Percentiles rank a stretch among this genome's conserved stretches.
Evolutionary conservation across 306 rosid species (phyloP).

Genomic region (Corylus avellana): DNA sequence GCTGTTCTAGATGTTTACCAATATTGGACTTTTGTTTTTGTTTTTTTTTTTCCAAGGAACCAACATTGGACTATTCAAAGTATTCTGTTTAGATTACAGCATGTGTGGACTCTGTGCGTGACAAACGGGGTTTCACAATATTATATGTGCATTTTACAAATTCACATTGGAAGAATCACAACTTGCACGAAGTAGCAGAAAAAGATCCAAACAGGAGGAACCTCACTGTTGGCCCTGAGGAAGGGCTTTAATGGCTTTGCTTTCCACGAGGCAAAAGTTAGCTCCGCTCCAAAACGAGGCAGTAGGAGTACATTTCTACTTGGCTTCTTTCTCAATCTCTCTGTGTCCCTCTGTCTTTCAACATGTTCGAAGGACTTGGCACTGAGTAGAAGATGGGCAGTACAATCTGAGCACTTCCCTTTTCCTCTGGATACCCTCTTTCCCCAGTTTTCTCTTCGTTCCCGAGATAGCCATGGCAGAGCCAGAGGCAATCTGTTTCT

Average conservation of each 20-base stretch:
- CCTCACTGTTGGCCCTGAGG: constrained; percentile 19
- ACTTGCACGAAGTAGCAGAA: neutral
- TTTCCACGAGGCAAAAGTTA: constrained; percentile 17
- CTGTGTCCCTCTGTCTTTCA: constrained; percentile 14
- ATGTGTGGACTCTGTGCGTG: no score
- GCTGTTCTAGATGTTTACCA: no score
- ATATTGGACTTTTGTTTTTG: no score
- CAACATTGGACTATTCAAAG: no score
- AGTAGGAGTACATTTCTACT: neutral
- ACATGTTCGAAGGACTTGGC: neutral
- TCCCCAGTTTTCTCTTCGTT: constrained; percentile 12
- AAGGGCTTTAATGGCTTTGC: constrained; percentile 27
- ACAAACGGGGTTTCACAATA: no score
- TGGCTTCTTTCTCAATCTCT: constrained; percentile 6
- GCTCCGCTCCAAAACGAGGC: constrained; percentile 28
- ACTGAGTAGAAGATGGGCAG: constrained; percentile 9
- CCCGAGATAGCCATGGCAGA: constrained; percentile 58
- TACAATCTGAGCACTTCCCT: constrained; percentile 11
- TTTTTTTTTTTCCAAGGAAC: no score
- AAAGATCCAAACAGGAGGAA: neutral
- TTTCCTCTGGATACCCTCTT: neutral
- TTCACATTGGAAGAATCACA: no score
- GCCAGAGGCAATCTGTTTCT: constrained; percentile 56
- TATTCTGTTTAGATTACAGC: no score
- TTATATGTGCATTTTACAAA: no score